Evolutionary conservation across 257 asterid genomes (phyloP), one percentile per base, ranked within the genome.

Genomic region (Penstemon eatonii): DNA sequence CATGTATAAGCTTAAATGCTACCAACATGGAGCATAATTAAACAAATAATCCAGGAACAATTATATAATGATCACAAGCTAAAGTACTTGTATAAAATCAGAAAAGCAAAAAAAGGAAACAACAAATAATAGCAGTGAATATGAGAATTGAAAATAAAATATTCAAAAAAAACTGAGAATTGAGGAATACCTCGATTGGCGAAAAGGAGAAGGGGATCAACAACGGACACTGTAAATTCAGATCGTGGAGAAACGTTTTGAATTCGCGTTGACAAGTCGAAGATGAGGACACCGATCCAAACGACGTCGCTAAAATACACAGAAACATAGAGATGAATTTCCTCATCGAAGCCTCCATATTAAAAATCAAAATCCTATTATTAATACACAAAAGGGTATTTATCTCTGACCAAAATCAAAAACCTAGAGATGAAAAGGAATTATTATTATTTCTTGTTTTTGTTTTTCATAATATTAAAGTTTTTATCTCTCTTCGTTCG

Each of bases 171-270:
- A 7, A 43, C 1, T 7, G 33, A 25, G 33, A 18, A 10, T 10
- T 8, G 19, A 37, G 1, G 18, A 12, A 6, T 40, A 84, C 89
- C 89, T 77, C 72, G 69, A 82, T 56, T 57, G 87, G 87, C 3
- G 74, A 68, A 61, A 77, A 72, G 39, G 67, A 13, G 37, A 67
- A 67, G 15, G 77, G 79, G 67, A 53, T 40, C 63, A 72, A 13
- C 43, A 66, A 60, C 45, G 86, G 86, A 73, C 85, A 84, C 85
- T 77, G 89, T 8, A 74, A 79, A 49, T 72, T 79, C 78, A 84
- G 82, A 84, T 80, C 82, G 85, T 72, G 72, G 56, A 77, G 73
- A 62, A 84, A 81, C 12, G 78, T 57, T 67, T 64, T 64, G 79
- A 66, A 73, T 71, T 73, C 73, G 61, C 58, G 73, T 15, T 45